Percentiles rank a stretch among this genome's conserved stretches.
phyloP scores from a whole-genome alignment of 2,329 filamentous ascomycete genomes.

The Diaporthe ilicicola region DNA sequence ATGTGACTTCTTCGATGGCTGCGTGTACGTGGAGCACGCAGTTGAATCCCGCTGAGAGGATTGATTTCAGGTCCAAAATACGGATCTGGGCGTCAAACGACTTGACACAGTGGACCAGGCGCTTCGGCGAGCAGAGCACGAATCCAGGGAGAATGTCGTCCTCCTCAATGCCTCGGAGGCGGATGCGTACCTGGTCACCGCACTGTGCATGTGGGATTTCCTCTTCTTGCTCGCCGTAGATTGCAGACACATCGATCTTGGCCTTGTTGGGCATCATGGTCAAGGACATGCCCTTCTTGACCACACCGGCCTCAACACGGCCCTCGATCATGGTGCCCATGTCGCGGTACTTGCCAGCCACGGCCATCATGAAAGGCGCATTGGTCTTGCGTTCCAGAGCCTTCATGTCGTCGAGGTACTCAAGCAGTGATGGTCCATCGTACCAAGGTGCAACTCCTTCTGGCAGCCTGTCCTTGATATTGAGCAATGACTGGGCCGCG shows the following conservation, averaged over 20 bases:
- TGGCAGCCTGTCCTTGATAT: constrained; percentile 89
- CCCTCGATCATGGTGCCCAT: constrained; percentile 98
- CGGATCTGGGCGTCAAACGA: constrained; percentile 96
- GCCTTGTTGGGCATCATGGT: constrained; percentile 97
- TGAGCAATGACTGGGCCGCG: constrained; percentile 84
- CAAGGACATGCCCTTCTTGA: constrained; percentile 87
- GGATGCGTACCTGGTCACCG: constrained; percentile 92
- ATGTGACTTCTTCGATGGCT: constrained; percentile 97
- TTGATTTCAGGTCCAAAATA: constrained; percentile 92
- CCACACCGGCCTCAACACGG: constrained; percentile 92
- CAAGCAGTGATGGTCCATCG: constrained; percentile 87
- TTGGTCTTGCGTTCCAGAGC: constrained; percentile 95
- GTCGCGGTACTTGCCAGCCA: constrained; percentile 95
- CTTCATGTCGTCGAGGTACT: constrained; percentile 94
- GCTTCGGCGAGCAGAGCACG: constrained; percentile 93
- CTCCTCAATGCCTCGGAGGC: constrained; percentile 94
- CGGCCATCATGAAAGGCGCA: constrained; percentile 91
- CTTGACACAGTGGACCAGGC: constrained; percentile 88
- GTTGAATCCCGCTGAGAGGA: constrained; percentile 94
- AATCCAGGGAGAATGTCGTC: constrained; percentile 96
- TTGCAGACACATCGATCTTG: constrained; percentile 79
- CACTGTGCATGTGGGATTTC: constrained; percentile 84
- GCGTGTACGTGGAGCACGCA: constrained; percentile 98
- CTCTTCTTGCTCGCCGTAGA: constrained; percentile 97
- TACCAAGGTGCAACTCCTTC: constrained; percentile 84